Evolutionary conservation across 352 stramenopile species (phyloP).

Genomic region (Phytophthora boehmeriae): DNA sequence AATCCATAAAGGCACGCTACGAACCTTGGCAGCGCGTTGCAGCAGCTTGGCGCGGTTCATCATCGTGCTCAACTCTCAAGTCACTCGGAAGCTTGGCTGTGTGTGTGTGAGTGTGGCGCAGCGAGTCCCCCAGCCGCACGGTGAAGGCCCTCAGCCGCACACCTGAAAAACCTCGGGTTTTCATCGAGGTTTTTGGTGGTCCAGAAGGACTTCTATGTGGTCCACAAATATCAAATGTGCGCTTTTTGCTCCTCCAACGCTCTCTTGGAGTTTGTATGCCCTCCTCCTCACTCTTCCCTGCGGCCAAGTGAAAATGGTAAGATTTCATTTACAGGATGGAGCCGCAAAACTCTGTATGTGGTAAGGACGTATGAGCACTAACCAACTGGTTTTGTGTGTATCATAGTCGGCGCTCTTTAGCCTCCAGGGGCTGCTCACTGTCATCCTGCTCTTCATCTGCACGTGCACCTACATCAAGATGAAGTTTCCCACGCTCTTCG

Average conservation of each 20-base stretch:
- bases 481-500: constrained; percentile 96
- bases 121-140: constrained; percentile 22
- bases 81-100: constrained; percentile 44
- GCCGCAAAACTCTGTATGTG: not conserved
- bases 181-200: constrained; percentile 6
- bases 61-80: constrained; percentile 55
- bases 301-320: constrained; percentile 27
- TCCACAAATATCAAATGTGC: constrained; percentile 1
- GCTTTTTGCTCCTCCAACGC: constrained; percentile 15
- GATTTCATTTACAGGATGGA: not conserved
- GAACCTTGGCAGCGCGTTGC: constrained; percentile 78
- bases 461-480: constrained; percentile 97
- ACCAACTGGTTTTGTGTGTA: constrained; percentile 6
- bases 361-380: not conserved
- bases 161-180: constrained; percentile 25
- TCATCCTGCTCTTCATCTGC: constrained; percentile 97
- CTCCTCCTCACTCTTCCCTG: constrained; percentile 4
- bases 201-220: constrained; percentile 3
- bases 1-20: constrained; percentile 7
- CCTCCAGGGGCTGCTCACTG: constrained; percentile 95
- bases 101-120: constrained; percentile 43
- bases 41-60: constrained; percentile 80
- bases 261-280: constrained; percentile 10
- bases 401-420: constrained; percentile 96
- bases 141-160: constrained; percentile 26